A percentile compares a stretch with the other conserved stretches of the same genome.
Conservation (phyloP, 331 rosid genomes). For the Acacia pycnantha region DNA sequence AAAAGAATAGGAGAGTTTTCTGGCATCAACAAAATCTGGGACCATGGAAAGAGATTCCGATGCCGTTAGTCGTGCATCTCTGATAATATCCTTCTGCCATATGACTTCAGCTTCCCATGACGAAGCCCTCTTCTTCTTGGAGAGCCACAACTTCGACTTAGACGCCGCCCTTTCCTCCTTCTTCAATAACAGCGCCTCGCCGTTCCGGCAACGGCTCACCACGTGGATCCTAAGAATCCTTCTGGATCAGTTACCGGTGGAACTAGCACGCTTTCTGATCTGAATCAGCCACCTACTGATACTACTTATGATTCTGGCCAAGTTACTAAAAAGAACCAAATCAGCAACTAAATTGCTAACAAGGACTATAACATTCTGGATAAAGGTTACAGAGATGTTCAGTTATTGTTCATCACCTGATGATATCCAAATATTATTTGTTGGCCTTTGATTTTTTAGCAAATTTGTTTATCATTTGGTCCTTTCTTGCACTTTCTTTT, state of each 20-base stretch:
- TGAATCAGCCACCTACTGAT: slow-evolving; percentile 45
- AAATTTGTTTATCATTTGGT: neutral
- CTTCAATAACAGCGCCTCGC: slow-evolving; percentile 39
- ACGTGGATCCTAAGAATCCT: slow-evolving; percentile 34
- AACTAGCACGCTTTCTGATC: slow-evolving; percentile 68
- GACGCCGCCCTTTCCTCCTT: slow-evolving; percentile 89
- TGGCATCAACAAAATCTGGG: neutral
- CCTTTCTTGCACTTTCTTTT: neutral
- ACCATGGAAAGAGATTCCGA: slow-evolving; percentile 32
- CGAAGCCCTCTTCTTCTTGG: slow-evolving; percentile 83
- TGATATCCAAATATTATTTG: slow-evolving; percentile 36
- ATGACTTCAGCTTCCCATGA: slow-evolving; percentile 72
- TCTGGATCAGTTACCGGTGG: slow-evolving; percentile 48
- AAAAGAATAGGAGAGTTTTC: neutral
- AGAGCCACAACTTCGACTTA: slow-evolving; percentile 80
- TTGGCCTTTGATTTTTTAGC: neutral
- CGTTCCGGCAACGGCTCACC: slow-evolving; percentile 38
- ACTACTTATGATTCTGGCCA: slow-evolving; percentile 60
- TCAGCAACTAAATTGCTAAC: neutral
- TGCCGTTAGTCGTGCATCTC: slow-evolving; percentile 31
- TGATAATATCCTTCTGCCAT: slow-evolving; percentile 71
- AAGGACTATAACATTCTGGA: neutral
- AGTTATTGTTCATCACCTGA: neutral
- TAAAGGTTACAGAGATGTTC: neutral
- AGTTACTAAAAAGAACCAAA: neutral